phyloP scores from a whole-genome alignment of 2,329 filamentous ascomycete genomes.

The Ophiocordyceps australis region DNA sequence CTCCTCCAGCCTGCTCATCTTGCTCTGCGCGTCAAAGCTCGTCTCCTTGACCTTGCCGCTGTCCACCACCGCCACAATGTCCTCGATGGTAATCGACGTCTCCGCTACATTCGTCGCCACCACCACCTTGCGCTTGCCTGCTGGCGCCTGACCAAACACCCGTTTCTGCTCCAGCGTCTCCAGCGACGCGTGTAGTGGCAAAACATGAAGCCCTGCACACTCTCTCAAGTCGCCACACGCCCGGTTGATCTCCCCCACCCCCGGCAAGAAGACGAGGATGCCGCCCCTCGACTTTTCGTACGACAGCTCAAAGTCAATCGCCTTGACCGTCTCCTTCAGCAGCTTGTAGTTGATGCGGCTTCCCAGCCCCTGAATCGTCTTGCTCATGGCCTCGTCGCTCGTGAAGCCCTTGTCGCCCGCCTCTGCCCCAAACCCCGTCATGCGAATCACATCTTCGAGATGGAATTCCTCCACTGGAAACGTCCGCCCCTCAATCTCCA shows the following conservation, averaged over 20 bases:
- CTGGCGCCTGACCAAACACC: conserved; percentile 63
- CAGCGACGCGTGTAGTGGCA: conserved; percentile 84
- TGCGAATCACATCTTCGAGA: conserved; percentile 67
- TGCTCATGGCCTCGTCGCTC: conserved; percentile 42
- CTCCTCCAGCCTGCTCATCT: conserved; percentile 88
- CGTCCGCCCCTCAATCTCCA: conserved; percentile 79
- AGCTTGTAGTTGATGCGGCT: conserved; percentile 85
- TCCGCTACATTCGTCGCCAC: conserved; percentile 95
- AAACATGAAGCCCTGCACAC: conserved; percentile 48
- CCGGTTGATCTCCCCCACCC: conserved; percentile 77
- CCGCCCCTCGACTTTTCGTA: conserved; percentile 51
- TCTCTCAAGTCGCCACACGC: conserved; percentile 50
- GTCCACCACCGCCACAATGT: conserved; percentile 91
- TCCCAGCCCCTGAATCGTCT: conserved; percentile 53
- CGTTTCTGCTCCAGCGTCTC: conserved; percentile 74
- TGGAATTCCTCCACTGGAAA: conserved; percentile 83
- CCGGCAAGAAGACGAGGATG: conserved; percentile 90
- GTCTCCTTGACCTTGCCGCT: conserved; percentile 94
- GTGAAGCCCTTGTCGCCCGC: conserved; percentile 24
- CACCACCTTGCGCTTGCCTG: conserved; percentile 77
- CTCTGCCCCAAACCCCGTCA: conserved; percentile 53
- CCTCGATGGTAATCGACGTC: conserved; percentile 96
- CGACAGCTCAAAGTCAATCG: conserved; percentile 61
- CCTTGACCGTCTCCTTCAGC: conserved; percentile 59
- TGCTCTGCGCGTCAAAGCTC: conserved; percentile 76